Evolutionary conservation across 2,329 filamentous ascomycete species (phyloP).

Genomic region (Thielaviopsis punctulata): DNA sequence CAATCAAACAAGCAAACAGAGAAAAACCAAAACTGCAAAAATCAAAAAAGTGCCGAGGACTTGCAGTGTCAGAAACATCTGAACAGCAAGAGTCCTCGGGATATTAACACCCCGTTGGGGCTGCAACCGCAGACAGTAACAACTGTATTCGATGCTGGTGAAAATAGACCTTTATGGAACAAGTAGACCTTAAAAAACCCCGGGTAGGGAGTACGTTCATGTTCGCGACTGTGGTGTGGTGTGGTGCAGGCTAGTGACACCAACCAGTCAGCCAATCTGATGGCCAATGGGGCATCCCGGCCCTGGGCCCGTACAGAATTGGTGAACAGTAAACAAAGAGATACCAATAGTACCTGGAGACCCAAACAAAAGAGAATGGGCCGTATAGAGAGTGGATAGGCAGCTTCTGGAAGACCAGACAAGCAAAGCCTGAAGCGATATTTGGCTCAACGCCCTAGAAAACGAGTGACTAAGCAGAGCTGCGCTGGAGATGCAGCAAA

Average conservation of each 20-base stretch:
- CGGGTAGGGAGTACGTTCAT: not conserved
- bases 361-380: not conserved
- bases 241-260: not conserved
- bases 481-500: not conserved
- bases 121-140: not conserved
- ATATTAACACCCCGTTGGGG: not conserved
- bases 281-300: not conserved
- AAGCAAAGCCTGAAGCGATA: not conserved
- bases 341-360: not conserved
- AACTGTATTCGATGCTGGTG: not conserved
- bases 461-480: not conserved
- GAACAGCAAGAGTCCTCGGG: not conserved
- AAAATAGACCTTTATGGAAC: not conserved
- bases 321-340: not conserved
- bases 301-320: not conserved
- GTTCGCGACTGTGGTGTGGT: not conserved
- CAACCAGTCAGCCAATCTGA: not conserved
- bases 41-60: not conserved
- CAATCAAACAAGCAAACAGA: not conserved
- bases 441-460: not conserved
- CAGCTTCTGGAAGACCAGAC: not conserved
- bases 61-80: constrained; percentile 1
- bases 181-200: not conserved
- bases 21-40: not conserved
- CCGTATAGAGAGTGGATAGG: not conserved